Evolutionary conservation across 2,329 filamentous ascomycete species (phyloP).

Genomic region (Colletotrichum tropicale): DNA sequence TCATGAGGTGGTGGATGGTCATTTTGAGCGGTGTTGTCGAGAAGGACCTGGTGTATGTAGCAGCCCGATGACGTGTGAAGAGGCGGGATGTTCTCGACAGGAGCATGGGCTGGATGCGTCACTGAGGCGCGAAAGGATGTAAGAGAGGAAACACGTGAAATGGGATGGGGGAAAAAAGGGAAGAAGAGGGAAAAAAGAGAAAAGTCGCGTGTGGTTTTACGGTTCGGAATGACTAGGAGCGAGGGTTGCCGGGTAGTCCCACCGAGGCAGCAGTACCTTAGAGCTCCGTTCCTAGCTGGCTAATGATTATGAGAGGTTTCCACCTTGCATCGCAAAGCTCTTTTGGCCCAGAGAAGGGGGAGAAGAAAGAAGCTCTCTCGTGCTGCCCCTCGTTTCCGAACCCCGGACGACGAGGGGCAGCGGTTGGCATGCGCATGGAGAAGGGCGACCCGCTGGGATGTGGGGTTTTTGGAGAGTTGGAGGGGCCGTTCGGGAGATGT

Average conservation of each 20-base stretch:
- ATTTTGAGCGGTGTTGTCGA: slow-evolving; percentile 49
- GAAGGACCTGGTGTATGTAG: neutral
- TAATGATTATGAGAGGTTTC: neutral
- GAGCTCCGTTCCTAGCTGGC: neutral
- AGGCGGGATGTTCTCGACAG: neutral
- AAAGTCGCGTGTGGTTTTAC: neutral
- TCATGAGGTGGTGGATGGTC: slow-evolving; percentile 86
- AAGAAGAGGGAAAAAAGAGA: neutral
- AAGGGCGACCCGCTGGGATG: neutral
- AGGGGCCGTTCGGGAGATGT: slow-evolving; percentile 15
- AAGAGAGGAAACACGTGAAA: neutral
- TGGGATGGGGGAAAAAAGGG: neutral
- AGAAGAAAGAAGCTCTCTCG: neutral
- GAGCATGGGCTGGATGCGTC: neutral
- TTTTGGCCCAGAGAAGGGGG: neutral
- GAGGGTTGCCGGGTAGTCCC: neutral
- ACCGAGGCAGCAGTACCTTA: neutral
- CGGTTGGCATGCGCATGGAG: slow-evolving; percentile 1
- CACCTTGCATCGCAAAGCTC: neutral
- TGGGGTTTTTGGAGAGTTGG: slow-evolving; percentile 1
- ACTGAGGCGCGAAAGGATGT: neutral
- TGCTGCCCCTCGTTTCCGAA: slow-evolving; percentile 16
- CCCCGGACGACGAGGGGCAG: slow-evolving; percentile 19
- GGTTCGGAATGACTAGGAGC: neutral
- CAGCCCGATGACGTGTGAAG: neutral